Evolutionary conservation across 73 alveolate species (phyloP).

Genomic region (Paramecium biaurelia): DNA sequence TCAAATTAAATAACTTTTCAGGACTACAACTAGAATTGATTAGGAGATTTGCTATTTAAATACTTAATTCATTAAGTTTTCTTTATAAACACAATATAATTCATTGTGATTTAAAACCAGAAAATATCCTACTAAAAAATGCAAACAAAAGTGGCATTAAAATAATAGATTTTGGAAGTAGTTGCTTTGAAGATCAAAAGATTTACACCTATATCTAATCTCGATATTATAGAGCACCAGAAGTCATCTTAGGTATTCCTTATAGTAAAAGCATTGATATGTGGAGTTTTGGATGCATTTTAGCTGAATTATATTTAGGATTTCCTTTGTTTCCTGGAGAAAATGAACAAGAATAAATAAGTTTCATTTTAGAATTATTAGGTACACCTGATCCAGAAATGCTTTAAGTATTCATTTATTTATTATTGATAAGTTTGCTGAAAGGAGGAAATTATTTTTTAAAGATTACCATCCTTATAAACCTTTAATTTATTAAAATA

Average conservation of each 20-base stretch:
- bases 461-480: slow-evolving; percentile 66
- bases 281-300: slow-evolving; percentile 97
- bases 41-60: slow-evolving; percentile 77
- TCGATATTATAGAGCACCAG: slow-evolving; percentile 96
- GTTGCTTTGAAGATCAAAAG: slow-evolving; percentile 78
- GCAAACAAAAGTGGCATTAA: slow-evolving; percentile 77
- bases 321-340: slow-evolving; percentile 93
- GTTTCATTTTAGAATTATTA: slow-evolving; percentile 79
- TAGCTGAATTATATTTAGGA: slow-evolving; percentile 91
- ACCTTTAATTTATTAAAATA: slow-evolving; percentile 74
- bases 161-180: slow-evolving; percentile 84
- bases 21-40: slow-evolving; percentile 76
- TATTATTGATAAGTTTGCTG: not conserved
- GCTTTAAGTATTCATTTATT: not conserved
- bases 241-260: slow-evolving; percentile 92
- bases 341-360: slow-evolving; percentile 82
- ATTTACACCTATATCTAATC: slow-evolving; percentile 88
- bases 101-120: slow-evolving; percentile 91
- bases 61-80: slow-evolving; percentile 73
- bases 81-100: slow-evolving; percentile 69
- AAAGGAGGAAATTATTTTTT: slow-evolving; percentile 67
- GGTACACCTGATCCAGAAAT: slow-evolving; percentile 74
- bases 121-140: slow-evolving; percentile 74
- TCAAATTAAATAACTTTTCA: slow-evolving; percentile 75
- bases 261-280: slow-evolving; percentile 93